Base-by-base conservation (phyloP, 176 grass and related monocot species). In the Aechmea fasciata region DNA sequence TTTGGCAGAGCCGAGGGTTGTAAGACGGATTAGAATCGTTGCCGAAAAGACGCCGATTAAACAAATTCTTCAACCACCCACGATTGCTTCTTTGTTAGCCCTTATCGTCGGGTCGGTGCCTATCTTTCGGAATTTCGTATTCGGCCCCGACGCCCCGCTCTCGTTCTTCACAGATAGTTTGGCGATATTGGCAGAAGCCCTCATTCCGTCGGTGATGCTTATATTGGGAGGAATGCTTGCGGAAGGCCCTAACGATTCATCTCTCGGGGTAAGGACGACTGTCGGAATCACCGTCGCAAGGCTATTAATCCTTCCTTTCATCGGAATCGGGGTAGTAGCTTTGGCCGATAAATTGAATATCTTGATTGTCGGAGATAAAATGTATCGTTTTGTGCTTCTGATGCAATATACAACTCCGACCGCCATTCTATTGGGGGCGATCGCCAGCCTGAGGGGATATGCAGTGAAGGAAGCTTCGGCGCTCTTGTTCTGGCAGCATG, bases 381-480 rank as follows among this genome's bases (percentile, higher is more conserved):
- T 97, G 93, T 97, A 97, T 51, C 73, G 82, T 7, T 97, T 97
- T 67, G 93, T 97, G 47, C 81, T 97, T 13, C 73, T 91, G 12
- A 74, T 97, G 64, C 93, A 97, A 55, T 97, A 97, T 77, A 90
- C 85, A 13, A 92, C 28, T 11, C 93, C 93, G 13, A 92, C 82
- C 11, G 93, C 93, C 10, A 97, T 97, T 65, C 81, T 97, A 48
- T 83, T 97, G 14, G 93, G 93, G 23, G 93, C 89, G 1, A 97
- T 97, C 15, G 89, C 93, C 6, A 92, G 93, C 63, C 73, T 97
- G 13, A 90, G 93, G 72, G 84, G 86, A 14, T 97, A 97, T 74
- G 84, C 83, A 33, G 89, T 97, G 24, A 97, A 90, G 78, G 93
- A 97, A 79, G 89, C 93, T 65, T 97, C 93, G 0, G 93, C 93